Base-by-base conservation (phyloP, 1,284 basidiomycete genomes). In the Ustilago shanxiensis region DNA sequence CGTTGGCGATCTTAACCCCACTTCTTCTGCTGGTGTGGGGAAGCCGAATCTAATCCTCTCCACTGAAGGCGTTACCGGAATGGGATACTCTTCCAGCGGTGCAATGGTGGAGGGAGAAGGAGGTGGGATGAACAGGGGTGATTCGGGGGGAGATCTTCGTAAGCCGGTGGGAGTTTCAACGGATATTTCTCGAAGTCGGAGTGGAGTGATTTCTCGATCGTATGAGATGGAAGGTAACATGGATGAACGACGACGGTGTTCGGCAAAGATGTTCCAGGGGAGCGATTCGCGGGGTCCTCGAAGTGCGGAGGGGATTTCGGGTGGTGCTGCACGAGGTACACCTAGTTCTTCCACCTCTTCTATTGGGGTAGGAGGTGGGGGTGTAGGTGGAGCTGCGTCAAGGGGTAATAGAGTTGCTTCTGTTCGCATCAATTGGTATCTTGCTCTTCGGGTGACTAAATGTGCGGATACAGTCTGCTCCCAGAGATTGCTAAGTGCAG, bases 111-210 rank as follows among this genome's bases (percentile, higher is more conserved):
- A 70, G 13, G 72, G 67, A 3, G 68, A 60, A 11, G 55, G 59
- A 22, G 60, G 33, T 14, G 50, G 22, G 8, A 57, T 54, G 14
- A 66, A 60, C 29, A 62, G 39, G 2, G 72, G 72, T 3, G 72
- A 74, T 45, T 66, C 66, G 24, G 39, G 57, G 13, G 64, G 41
- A 7, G 61, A 3, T 10, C 61, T 60, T 20, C 75, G 60, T 3
- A 77, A 47, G 1, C 75, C 75, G 0, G 71, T 70, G 14, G 75
- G 75, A n/a, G 75, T 77, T 45, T 77, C 75, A 14, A 77, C 52
- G 16, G 66, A 73, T 5, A 73, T 29, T 10, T 66, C 64, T 10
- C 71, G 60, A 5, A 57, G 51, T 0, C 73, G 68, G 10, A 67
- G 24, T 1, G 73, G 73, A 6, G 73, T 76, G 0, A 49, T 51